Percentiles rank a stretch among this genome's conserved stretches.
Conservation (phyloP, 176 grass and related monocot genomes). For the Poa annua region DNA sequence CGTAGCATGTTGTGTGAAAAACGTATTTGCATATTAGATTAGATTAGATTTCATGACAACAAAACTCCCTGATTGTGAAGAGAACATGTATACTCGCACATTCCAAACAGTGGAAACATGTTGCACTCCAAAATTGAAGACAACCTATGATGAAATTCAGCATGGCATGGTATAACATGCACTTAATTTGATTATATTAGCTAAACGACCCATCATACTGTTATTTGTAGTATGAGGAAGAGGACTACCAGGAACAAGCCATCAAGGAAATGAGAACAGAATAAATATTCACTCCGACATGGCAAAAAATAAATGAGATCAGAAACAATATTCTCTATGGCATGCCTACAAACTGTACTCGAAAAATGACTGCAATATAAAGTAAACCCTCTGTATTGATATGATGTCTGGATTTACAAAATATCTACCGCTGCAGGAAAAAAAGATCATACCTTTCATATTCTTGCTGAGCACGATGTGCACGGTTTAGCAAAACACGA, state of each 20-base stretch:
- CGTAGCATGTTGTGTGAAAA: background rate
- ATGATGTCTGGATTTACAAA: conserved; percentile 20
- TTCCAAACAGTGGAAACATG: conserved; percentile 35
- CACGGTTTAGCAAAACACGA: conserved; percentile 84
- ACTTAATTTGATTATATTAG: background rate
- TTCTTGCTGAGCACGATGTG: conserved; percentile 88
- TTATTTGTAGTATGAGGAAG: conserved; percentile 4
- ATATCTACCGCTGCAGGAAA: background rate
- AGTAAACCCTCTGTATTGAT: background rate
- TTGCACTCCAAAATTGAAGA: conserved; percentile 13
- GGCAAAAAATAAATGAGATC: background rate
- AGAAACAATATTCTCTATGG: conserved; percentile 1
- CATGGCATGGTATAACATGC: conserved; percentile 8
- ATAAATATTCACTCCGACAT: conserved; percentile 14
- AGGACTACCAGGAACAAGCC: conserved; percentile 22
- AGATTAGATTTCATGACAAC: background rate
- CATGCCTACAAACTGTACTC: conserved; percentile 1
- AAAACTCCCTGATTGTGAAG: background rate
- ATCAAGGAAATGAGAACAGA: background rate
- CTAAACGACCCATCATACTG: background rate
- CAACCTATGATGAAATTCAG: background rate
- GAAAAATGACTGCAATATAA: background rate
- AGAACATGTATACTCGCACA: background rate
- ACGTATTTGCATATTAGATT: background rate
- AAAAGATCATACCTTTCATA: conserved; percentile 72